Evolutionary conservation across 768 basidiomycete species (phyloP), one percentile per base, ranked within the genome.

Genomic region (Boletus pseudopeckii): DNA sequence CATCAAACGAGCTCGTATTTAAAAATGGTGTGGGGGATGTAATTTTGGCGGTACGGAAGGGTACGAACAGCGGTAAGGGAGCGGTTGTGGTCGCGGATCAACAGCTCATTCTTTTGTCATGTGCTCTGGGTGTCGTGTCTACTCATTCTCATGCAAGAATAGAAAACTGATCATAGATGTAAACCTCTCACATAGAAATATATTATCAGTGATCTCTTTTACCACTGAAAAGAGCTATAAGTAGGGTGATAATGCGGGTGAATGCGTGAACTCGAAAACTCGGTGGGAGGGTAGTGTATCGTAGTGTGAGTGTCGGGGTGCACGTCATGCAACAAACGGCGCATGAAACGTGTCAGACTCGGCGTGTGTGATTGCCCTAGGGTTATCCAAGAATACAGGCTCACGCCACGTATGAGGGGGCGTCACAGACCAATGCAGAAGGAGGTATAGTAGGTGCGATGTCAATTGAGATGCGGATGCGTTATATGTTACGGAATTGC

Each of bases 331-430:
- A 43, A 53, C 44, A 28, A 55, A 45, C 24, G 47, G 36, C 38
- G 40, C 40, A 15, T 48, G 40, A 24, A 39, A 40, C 50, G 45
- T 17, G 40, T 26, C 34, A 34, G 33, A 51, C 18, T 48, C 49
- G 50, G 24, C 37, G 20, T 38, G 28, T 36, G 32, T 18, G 41
- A 44, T 50, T 46, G 45, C 38, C 50, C 38, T n/a, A n/a, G 20
- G 41, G 43, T 50, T 60, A 65, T 62, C 52, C 64, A 62, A 65
- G 56, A 63, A 45, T 56, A 52, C 46, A 57, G 32, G 51, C 45
- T 49, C 18, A 53, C 46, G 46, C 50, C 51, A 30, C 45, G 44
- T 45, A 28, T 47, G 57, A 43, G 20, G 51, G 17, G 7, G 42
- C 32, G 38, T 28, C 46, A 52, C 43, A 38, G 38, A 40, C 54